Conservation (phyloP, 2,329 filamentous ascomycete genomes). For the Elsinoe batatas region DNA sequence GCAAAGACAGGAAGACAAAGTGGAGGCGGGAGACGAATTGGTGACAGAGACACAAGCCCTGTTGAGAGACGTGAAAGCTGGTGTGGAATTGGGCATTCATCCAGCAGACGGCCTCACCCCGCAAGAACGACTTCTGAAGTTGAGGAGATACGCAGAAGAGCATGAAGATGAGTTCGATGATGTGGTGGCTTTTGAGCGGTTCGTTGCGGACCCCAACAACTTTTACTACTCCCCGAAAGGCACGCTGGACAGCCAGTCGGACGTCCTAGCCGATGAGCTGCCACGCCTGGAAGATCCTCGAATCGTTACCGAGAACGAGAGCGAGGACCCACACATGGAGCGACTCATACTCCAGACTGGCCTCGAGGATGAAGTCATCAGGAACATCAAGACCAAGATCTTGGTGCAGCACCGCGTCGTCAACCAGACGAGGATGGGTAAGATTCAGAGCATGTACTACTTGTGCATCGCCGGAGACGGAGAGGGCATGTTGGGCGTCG, state of each 20-base stretch:
- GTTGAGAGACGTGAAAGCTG: conserved; percentile 19
- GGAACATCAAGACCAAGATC: conserved; percentile 54
- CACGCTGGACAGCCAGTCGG: conserved; percentile 37
- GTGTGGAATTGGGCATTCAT: conserved; percentile 15
- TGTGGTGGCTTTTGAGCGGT: conserved; percentile 32
- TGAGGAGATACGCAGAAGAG: conserved; percentile 14
- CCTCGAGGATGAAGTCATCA: conserved; percentile 39
- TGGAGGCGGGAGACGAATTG: conserved; percentile 31
- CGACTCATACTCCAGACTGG: conserved; percentile 49
- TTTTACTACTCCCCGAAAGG: conserved; percentile 39
- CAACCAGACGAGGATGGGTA: conserved; percentile 95
- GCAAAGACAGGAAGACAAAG: conserved; percentile 13
- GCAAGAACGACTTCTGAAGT: conserved; percentile 14
- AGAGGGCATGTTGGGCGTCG: conserved; percentile 76
- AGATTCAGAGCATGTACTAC: conserved; percentile 67
- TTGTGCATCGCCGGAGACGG: conserved; percentile 79
- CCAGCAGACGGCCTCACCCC: conserved; percentile 22
- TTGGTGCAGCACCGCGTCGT: conserved; percentile 65
- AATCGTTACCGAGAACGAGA: conserved; percentile 28
- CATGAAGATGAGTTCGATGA: conserved; percentile 36
- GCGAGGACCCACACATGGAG: conserved; percentile 36
- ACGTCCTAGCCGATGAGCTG: conserved; percentile 41
- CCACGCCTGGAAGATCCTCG: conserved; percentile 35
- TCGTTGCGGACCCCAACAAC: conserved; percentile 36
- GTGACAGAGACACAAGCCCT: conserved; percentile 19